Evolutionary conservation across 495 filamentous ascomycete species (phyloP).

Genomic region (Tuber microsphaerosporum): DNA sequence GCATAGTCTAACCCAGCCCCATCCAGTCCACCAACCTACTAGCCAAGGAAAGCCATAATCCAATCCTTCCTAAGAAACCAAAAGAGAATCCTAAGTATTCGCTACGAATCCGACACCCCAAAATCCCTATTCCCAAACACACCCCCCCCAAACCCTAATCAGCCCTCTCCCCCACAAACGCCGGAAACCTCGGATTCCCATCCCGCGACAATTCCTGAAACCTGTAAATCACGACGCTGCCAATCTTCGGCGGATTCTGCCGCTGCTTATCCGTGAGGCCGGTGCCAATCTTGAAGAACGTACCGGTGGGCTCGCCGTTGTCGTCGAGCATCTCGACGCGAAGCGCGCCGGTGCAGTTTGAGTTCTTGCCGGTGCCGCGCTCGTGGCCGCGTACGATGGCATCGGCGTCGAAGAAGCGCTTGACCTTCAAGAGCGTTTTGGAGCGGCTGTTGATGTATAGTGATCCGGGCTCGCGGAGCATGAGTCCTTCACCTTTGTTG

Average conservation of each 20-base stretch:
- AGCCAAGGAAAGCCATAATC: background rate
- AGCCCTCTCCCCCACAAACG: conserved; percentile 37
- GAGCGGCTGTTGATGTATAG: conserved; percentile 35
- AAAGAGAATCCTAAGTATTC: background rate
- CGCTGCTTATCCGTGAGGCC: conserved; percentile 40
- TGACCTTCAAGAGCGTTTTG: conserved; percentile 39
- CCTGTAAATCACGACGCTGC: conserved; percentile 32
- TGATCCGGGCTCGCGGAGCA: conserved; percentile 37
- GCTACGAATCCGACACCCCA: background rate
- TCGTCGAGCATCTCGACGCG: conserved; percentile 40
- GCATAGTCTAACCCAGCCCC: background rate
- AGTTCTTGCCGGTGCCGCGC: conserved; percentile 36
- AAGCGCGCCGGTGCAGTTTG: conserved; percentile 31
- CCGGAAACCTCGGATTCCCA: conserved; percentile 40
- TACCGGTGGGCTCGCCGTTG: conserved; percentile 34
- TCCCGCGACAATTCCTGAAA: conserved; percentile 40
- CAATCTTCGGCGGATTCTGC: conserved; percentile 38
- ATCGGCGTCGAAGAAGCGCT: conserved; percentile 40
- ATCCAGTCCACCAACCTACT: background rate
- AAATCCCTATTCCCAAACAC: background rate
- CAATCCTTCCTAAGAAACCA: background rate
- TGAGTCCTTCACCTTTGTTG: conserved; percentile 38
- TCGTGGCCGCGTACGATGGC: conserved; percentile 40
- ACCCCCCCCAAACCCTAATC: conserved; percentile 14
- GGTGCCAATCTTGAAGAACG: conserved; percentile 40